A percentile compares a stretch with the other conserved stretches of the same genome.
These are phyloP conservation scores for Lentinula sp. DNA, from an alignment of 768 basidiomycete genomes.

Conservation along the genomic window DNA sequence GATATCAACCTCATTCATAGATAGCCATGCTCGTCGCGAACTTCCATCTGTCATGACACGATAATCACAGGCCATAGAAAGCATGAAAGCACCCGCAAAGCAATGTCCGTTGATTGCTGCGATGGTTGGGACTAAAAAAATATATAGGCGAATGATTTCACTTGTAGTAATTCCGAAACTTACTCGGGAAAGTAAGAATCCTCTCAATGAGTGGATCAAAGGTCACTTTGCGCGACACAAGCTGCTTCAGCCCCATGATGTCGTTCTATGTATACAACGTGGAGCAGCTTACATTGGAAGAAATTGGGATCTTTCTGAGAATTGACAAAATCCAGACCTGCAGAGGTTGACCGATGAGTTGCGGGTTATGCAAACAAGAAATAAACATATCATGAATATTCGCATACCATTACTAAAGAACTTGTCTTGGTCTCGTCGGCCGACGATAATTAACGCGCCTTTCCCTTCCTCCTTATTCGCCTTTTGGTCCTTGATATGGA, in stretches of 20 bases:
- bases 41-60: slow-evolving; percentile 83
- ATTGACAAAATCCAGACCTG: slow-evolving; percentile 61
- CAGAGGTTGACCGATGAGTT: slow-evolving; percentile 2
- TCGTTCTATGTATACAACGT: slow-evolving; percentile 2
- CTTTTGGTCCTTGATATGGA: slow-evolving; percentile 34
- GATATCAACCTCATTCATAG: slow-evolving; percentile 80
- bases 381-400: neutral
- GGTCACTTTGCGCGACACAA: slow-evolving; percentile 36
- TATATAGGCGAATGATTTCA: neutral
- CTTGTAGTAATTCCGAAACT: slow-evolving; percentile 13
- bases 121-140: slow-evolving; percentile 58
- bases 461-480: slow-evolving; percentile 37
- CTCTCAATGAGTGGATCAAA: slow-evolving; percentile 70
- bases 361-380: neutral
- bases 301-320: slow-evolving; percentile 50
- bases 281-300: slow-evolving; percentile 48
- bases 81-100: slow-evolving; percentile 78
- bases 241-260: neutral
- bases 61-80: slow-evolving; percentile 82
- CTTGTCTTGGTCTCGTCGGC: slow-evolving; percentile 71
- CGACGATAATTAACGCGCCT: slow-evolving; percentile 74
- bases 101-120: slow-evolving; percentile 82
- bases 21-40: slow-evolving; percentile 74
- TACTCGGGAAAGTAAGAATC: slow-evolving; percentile 73
- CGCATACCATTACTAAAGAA: slow-evolving; percentile 79